A percentile compares a stretch with the other conserved stretches of the same genome.
Conservation (phyloP, 1,284 basidiomycete genomes). For the Mycena sp. region DNA sequence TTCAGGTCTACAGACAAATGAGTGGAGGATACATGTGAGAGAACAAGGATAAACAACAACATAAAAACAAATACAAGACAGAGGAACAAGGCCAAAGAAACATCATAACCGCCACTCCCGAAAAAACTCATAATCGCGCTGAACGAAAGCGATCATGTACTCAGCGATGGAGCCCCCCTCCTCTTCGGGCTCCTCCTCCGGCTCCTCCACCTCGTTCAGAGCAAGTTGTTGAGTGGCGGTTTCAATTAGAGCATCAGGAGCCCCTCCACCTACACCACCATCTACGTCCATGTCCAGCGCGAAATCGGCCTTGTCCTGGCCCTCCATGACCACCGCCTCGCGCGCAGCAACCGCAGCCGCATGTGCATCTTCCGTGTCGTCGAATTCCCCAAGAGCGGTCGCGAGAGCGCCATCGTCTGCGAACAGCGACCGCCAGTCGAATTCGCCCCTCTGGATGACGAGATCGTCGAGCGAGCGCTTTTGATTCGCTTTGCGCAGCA, state of each 20-base stretch:
- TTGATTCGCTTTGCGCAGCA: conserved; percentile 96
- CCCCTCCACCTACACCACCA: conserved; percentile 39
- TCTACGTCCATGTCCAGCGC: conserved; percentile 54
- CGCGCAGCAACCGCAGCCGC: conserved; percentile 84
- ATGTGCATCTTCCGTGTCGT: conserved; percentile 87
- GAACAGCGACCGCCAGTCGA: conserved; percentile 93
- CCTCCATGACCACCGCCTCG: conserved; percentile 76
- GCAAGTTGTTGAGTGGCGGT: conserved; percentile 30
- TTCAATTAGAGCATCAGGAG: conserved; percentile 41
- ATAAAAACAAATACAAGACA: neutral
- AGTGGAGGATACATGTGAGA: neutral
- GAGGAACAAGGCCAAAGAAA: too few relatives aligned
- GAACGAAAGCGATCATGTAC: conserved; percentile 87
- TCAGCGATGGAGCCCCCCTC: conserved; percentile 81
- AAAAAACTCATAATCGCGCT: conserved; percentile 83
- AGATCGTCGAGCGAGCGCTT: conserved; percentile 92
- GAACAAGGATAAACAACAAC: neutral
- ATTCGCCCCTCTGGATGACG: conserved; percentile 94
- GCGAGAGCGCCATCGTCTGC: conserved; percentile 52
- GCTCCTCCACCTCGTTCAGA: conserved; percentile 50
- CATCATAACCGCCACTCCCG: conserved; percentile 75
- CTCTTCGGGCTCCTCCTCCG: conserved; percentile 40
- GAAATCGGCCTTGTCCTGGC: conserved; percentile 84
- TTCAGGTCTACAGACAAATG: neutral
- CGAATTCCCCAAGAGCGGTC: conserved; percentile 80